Conservation (phyloP, 169 alveolate species). For the Plasmodium cynomolgi region DNA sequence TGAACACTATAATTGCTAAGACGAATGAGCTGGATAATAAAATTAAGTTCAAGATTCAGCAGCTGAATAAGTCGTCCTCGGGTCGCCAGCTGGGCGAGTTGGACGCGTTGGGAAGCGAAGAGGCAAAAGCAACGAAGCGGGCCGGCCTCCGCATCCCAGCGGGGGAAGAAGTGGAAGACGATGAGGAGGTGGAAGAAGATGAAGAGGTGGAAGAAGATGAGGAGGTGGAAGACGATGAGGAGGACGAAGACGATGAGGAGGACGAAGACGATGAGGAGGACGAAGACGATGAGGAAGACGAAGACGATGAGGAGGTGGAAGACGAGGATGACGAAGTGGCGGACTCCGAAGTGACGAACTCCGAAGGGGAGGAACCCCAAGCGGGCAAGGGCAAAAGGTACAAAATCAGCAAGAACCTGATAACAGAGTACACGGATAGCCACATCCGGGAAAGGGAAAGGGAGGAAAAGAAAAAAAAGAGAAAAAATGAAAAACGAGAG, state of each 20-base stretch:
- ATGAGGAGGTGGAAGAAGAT: constrained; percentile 54
- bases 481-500: constrained; percentile 65
- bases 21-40: constrained; percentile 71
- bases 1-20: constrained; percentile 68
- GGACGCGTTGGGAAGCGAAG: not conserved
- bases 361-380: not conserved
- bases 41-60: constrained; percentile 73
- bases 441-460: constrained; percentile 70
- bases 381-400: constrained; percentile 50
- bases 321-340: constrained; percentile 36
- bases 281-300: not conserved
- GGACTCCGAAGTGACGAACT: constrained; percentile 50
- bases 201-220: constrained; percentile 33
- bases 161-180: constrained; percentile 7
- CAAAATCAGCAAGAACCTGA: constrained; percentile 68
- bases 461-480: constrained; percentile 73
- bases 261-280: not conserved
- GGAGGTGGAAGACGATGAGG: constrained; percentile 24
- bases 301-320: not conserved
- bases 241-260: constrained; percentile 5
- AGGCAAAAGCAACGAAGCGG: not conserved
- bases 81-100: not conserved
- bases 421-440: constrained; percentile 76
- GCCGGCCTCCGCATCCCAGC: not conserved
- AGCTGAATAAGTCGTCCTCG: constrained; percentile 36